Conservation (phyloP, 148 eudicot genomes). For the Cornus suecica region DNA sequence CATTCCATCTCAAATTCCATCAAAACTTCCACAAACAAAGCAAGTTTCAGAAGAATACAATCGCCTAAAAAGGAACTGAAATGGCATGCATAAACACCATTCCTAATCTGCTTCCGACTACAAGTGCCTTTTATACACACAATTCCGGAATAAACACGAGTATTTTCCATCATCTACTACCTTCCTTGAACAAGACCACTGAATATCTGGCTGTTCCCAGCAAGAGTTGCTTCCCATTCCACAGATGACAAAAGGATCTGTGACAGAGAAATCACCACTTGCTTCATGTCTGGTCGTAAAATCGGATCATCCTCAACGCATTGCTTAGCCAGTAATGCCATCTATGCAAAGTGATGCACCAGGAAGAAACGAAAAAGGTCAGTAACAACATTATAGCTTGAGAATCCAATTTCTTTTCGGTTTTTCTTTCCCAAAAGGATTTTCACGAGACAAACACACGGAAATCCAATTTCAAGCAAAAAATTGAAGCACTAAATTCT, state of each 20-base stretch:
- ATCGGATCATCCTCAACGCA: conserved; percentile 94
- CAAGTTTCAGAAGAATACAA: background rate
- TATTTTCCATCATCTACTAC: conserved; percentile 15
- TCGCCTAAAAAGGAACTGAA: background rate
- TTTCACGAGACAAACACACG: no score
- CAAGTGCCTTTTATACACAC: background rate
- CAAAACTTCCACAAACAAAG: background rate
- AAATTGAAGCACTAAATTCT: background rate
- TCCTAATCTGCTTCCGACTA: background rate
- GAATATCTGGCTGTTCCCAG: conserved; percentile 98
- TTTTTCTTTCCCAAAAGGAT: no score
- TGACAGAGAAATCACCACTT: conserved; percentile 78
- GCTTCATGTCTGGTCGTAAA: conserved; percentile 94
- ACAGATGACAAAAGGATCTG: conserved; percentile 89
- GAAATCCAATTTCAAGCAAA: background rate
- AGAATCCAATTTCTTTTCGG: background rate
- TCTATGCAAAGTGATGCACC: conserved; percentile 25
- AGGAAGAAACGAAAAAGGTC: background rate
- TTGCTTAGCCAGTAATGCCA: conserved; percentile 86
- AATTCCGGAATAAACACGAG: background rate
- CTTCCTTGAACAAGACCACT: conserved; percentile 97
- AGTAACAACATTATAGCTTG: background rate
- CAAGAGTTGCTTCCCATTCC: conserved; percentile 99
- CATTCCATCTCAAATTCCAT: background rate
- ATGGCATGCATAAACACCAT: background rate